Base-by-base conservation (phyloP, 1,284 basidiomycete genomes). In the Fomitiporia mediterranea region DNA sequence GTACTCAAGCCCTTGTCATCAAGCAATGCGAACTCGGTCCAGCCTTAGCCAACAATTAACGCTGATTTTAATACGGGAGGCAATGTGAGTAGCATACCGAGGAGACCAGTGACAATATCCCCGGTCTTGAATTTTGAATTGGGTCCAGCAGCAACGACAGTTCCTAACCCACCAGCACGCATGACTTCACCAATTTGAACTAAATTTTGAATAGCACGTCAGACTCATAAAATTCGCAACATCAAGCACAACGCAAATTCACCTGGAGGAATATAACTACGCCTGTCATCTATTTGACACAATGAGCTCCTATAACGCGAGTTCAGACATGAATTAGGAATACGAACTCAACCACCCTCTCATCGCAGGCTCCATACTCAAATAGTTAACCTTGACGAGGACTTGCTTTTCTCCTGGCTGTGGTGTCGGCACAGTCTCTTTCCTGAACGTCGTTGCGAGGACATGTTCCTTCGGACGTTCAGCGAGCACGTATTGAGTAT, bases 351-450 rank as follows among this genome's bases (percentile, higher is more conserved):
- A 66, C 79, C 87, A 95, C 8, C 83, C 86, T 34, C 92, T 81
- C 90, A 94, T 93, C 0, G 89, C 89, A 32, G 91, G 89, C 65
- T 94, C 91, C 56, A 94, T 73, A 38, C 86, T 89, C 19, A 91
- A 68, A 73, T 84, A 91, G 47, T 84, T 83, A 55, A 88, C 80
- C 65, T 83, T 79, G 32, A 94, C 81, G 40, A 94, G 72, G 1
- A 83, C 82, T 66, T 93, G 77, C 17, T 77, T 75, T 19, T 75
- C 67, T 0, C 75, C 76, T 4, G 82, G 76, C 62, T 81, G 76
- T 48, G 69, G 63, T 56, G 75, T 76, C 2, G 79, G 74, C 9
- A 82, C 66, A 1, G 74, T 68, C 67, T 86, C 82, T 0, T 72
- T 74, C 57, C 21, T 46, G 57, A 39, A 59, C 51, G 37, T 66